Evolutionary conservation across 108 stramenopile species (phyloP).

Genomic region (Conticribra weissflogii): DNA sequence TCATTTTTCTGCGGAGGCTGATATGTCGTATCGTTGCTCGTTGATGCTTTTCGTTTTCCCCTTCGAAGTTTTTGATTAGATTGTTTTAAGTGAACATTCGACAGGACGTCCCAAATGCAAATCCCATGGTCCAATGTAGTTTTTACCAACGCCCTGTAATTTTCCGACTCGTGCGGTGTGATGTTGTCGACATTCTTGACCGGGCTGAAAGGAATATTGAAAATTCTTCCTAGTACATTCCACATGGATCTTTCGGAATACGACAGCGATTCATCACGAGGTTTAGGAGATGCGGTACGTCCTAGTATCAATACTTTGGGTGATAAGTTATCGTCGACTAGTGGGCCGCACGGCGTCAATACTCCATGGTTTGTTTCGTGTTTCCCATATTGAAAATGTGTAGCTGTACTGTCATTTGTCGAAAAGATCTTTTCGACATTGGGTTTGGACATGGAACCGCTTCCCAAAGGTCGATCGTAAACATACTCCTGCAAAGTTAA

Average conservation of each 20-base stretch:
- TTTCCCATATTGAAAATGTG: background rate
- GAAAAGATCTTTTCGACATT: background rate
- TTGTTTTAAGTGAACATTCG: constrained; percentile 4
- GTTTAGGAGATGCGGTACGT: constrained; percentile 10
- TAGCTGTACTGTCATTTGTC: background rate
- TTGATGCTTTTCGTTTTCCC: background rate
- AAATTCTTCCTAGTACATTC: constrained; percentile 4
- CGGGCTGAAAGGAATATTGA: background rate
- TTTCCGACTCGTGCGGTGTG: background rate
- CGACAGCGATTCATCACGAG: background rate
- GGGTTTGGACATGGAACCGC: background rate
- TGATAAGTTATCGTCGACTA: background rate
- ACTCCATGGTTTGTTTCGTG: background rate
- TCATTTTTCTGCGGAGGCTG: background rate
- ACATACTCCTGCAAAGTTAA: background rate
- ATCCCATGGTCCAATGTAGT: background rate
- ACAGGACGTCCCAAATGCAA: constrained; percentile 11
- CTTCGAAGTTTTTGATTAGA: background rate
- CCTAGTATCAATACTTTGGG: constrained; percentile 13
- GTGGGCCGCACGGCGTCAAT: background rate
- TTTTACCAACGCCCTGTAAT: background rate
- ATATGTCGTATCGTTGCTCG: background rate
- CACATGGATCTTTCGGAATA: constrained; percentile 20
- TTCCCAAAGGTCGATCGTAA: constrained; percentile 3
- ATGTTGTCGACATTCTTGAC: constrained; percentile 6